Evolutionary conservation across 176 grass and related monocot genomes (phyloP), one percentile per base, ranked within the genome.

Genomic region (Aechmea fasciata): DNA sequence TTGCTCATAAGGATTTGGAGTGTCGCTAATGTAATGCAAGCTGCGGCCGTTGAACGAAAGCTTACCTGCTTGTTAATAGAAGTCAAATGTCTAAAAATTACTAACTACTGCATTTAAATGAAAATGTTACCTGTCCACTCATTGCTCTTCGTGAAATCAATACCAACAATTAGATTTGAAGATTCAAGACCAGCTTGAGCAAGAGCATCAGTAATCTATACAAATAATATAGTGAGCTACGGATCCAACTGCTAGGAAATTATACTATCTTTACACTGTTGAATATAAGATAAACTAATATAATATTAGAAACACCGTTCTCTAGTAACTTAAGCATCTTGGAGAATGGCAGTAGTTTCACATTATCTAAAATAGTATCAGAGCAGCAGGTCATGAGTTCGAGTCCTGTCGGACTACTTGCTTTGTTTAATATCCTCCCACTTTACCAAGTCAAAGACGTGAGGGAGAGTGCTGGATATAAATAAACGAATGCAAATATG

Each of bases 101-200:
- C 65, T 49, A 23, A 72, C 52, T 50, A 17, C 62, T 7, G 10
- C 14, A 72, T n/a, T 52, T 77, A 83, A 55, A 2, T 65, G 26
- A 28, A 20, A 24, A 65, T 64, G 65, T 47, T 71, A 90, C 87
- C 87, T 86, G 87, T 83, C 87, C 87, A 90, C 77, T 90, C 87
- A 15, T 90, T 90, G 70, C 87, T 90, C 83, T 86, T 90, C 2
- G 87, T 90, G 71, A 90, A 90, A 81, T 90, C 87, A 90, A 90
- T 86, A 71, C 87, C 87, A 54, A 90, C 82, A 50, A 90, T 90
- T 22, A 90, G 73, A 83, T 90, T 90, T 29, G 87, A 90, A 69
- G 87, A 90, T 67, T 90, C 87, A 13, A 90, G 87, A 18, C 87
- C 87, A 78, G 87, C 83, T 57, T 86, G 80, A 18, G 77, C 73